Conservation (phyloP, 2,329 filamentous ascomycete genomes). For the Penicillium brasilianum region DNA sequence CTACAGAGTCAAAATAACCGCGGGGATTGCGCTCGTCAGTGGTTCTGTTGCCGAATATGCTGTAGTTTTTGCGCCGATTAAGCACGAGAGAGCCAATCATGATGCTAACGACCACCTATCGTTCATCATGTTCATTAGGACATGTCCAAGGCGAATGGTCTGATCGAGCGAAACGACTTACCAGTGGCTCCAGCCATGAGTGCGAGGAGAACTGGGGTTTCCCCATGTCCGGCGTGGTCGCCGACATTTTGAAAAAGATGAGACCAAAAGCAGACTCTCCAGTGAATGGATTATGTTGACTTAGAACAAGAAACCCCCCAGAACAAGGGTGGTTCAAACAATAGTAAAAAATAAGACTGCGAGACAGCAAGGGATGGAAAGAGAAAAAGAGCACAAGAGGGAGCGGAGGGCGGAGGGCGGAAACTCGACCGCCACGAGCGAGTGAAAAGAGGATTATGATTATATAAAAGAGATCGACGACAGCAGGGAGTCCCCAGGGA, state of each 20-base stretch:
- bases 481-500: not conserved
- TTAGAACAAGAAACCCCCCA: not conserved
- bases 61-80: conserved; percentile 53
- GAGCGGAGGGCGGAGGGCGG: conserved; percentile 2
- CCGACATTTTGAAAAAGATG: conserved; percentile 6
- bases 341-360: not conserved
- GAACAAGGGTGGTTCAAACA: not conserved
- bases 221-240: conserved; percentile 35
- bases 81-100: conserved; percentile 56
- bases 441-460: not conserved
- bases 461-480: not conserved
- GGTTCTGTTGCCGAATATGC: conserved; percentile 41
- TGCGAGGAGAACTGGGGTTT: conserved; percentile 45
- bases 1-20: conserved; percentile 8
- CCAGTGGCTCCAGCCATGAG: conserved; percentile 43
- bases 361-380: conserved; percentile 6
- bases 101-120: conserved; percentile 57
- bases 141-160: not conserved
- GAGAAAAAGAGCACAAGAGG: not conserved
- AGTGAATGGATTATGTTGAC: not conserved
- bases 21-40: conserved; percentile 13
- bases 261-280: not conserved
- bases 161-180: conserved; percentile 25
- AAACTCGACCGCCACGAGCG: conserved; percentile 1
- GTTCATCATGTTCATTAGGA: not conserved